Evolutionary conservation across 805 yeast species (phyloP).

Genomic region (Starmerella bombicola): DNA sequence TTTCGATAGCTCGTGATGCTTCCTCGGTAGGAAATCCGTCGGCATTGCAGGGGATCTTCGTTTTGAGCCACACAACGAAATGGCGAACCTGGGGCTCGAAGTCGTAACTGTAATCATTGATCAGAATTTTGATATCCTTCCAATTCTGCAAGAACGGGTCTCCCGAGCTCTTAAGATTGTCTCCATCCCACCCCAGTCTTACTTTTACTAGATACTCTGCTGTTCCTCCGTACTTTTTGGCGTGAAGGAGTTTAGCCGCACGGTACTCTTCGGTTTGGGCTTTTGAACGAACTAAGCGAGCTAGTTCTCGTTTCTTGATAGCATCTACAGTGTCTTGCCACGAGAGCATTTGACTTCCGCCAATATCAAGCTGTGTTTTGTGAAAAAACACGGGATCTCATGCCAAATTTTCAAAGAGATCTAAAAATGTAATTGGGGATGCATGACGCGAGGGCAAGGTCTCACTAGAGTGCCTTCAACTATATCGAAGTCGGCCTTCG

Average conservation of each 20-base stretch:
- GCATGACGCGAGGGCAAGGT: no score
- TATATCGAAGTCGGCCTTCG: no score
- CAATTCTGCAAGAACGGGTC: conserved; percentile 15
- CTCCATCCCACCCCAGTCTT: conserved; percentile 25
- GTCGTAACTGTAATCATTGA: conserved; percentile 46
- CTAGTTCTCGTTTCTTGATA: conserved; percentile 18
- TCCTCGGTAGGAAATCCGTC: conserved; percentile 29
- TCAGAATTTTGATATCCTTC: conserved; percentile 36
- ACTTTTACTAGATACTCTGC: conserved; percentile 21
- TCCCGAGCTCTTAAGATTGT: neutral
- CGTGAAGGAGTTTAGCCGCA: conserved; percentile 21
- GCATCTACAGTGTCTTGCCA: conserved; percentile 17
- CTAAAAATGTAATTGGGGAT: no score
- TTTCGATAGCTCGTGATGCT: conserved; percentile 31
- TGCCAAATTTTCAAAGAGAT: no score
- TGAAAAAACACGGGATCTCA: no score
- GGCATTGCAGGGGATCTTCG: conserved; percentile 35
- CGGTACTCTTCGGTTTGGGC: conserved; percentile 22
- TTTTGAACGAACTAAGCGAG: conserved; percentile 23
- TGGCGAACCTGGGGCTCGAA: conserved; percentile 39
- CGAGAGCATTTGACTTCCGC: no score
- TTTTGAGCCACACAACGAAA: conserved; percentile 46
- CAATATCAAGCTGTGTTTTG: neutral
- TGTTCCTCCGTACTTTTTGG: conserved; percentile 21
- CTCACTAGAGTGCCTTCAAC: no score